Base-by-base conservation (phyloP, 2,329 filamentous ascomycete species). In the Ophiognomonia clavigignenti-juglandacearum region DNA sequence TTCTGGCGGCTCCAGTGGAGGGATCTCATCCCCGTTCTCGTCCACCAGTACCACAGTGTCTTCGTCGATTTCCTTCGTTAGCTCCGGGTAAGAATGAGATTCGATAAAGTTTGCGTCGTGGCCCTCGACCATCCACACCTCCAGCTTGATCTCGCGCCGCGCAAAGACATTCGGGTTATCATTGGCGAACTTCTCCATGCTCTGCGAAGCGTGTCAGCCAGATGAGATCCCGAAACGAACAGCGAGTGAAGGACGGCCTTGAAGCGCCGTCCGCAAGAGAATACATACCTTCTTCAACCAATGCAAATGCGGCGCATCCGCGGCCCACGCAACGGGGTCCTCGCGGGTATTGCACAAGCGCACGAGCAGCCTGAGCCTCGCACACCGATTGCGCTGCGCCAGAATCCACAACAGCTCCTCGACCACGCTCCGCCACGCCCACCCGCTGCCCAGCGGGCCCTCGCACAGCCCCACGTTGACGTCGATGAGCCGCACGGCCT, bases 381-480 rank as follows among this genome's bases (percentile, higher is more conserved):
- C 44, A 20, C 64, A 51, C 4, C 53, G 54, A 45, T 63, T 63
- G 35, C 50, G 54, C 27, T 56, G 48, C 4, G 52, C 49, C 53
- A 63, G 57, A 22, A 54, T 52, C n/a, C 43, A 47, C 14, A 65
- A 35, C 11, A 65, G 32, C 16, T 62, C 54, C 6, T 54, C 44
- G 11, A 65, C 26, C 16, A 65, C 37, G 9, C 29, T 31, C 9
- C 47, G 40, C 64, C 63, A 65, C 14, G 62, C 45, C 24, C 52
- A 53, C 6, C 58, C 60, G 50, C 59, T 54, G 45, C 57, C 54
- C 3, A 53, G 39, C 6, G 29, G 31, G 16, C 56, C 57, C 16
- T 63, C 57, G 24, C 62, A 62, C 9, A 67, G 53, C 6, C 59
- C 52, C 19, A 64, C 45, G 22, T 59, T 60, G 38, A 67, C 48